phyloP scores from a whole-genome alignment of 23 red algal species.

The Agarophyton chilense region DNA sequence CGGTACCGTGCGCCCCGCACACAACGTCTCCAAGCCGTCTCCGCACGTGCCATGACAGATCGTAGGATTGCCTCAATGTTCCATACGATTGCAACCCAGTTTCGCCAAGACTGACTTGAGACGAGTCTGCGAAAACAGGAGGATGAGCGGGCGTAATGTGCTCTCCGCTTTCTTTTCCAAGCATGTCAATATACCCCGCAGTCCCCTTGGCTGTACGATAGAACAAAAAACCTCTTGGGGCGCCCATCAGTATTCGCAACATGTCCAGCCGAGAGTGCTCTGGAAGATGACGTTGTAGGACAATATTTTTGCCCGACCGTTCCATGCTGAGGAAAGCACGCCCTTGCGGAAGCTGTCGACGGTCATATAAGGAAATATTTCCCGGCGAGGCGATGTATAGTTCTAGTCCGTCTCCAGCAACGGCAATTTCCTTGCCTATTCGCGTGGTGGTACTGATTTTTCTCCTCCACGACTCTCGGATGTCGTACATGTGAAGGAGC shows the following conservation, averaged over 20 bases:
- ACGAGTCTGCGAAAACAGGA: not conserved
- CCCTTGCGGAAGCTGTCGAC: not conserved
- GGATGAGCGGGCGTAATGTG: not conserved
- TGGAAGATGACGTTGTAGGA: not conserved
- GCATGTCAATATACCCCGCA: conserved; percentile 34
- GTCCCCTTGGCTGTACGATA: conserved; percentile 18
- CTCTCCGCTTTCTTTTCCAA: not conserved
- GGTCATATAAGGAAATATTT: conserved; percentile 6
- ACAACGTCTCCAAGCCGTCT: conserved; percentile 17
- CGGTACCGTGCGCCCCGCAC: not conserved
- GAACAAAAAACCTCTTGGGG: conserved; percentile 16
- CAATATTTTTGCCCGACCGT: not conserved
- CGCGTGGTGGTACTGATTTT: not conserved
- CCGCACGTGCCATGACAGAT: conserved; percentile 41
- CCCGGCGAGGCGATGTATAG: conserved; percentile 16
- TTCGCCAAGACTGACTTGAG: not conserved
- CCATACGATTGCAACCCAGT: conserved; percentile 33
- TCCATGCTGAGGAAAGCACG: conserved; percentile 4
- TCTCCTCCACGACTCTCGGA: not conserved
- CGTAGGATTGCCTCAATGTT: not conserved
- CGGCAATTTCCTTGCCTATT: conserved; percentile 14
- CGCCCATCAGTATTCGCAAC: not conserved
- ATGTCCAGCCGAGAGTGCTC: not conserved
- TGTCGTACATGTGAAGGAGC: not conserved
- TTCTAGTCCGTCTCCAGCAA: not conserved